A percentile compares a stretch with the other conserved stretches of the same genome.
phyloP scores from a whole-genome alignment of 176 grass and related monocot species.

The Juncus inflexus region DNA sequence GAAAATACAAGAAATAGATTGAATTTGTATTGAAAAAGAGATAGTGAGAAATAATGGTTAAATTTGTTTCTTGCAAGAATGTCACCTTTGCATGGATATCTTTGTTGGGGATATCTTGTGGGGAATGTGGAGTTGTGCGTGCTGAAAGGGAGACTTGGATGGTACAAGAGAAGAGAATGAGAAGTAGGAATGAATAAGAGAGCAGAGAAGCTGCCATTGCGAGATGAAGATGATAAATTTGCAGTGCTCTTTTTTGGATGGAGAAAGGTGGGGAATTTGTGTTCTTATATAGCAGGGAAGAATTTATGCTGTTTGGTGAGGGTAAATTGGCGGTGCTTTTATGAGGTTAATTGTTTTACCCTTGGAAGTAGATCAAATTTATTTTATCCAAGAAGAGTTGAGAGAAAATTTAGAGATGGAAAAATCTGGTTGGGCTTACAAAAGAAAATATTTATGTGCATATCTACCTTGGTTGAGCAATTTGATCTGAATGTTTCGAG shows the following conservation, averaged over 20 bases:
- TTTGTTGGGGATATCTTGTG: not conserved
- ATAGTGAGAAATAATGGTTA: too few relatives aligned
- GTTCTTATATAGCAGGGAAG: slow-evolving; percentile 17
- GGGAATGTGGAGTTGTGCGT: slow-evolving; percentile 25
- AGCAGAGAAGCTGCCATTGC: slow-evolving; percentile 7
- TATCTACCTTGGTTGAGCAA: too few relatives aligned
- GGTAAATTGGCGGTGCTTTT: slow-evolving; percentile 18
- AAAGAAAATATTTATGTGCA: too few relatives aligned
- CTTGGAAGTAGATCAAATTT: too few relatives aligned
- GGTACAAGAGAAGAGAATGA: slow-evolving; percentile 31
- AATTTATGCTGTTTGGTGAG: slow-evolving; percentile 1
- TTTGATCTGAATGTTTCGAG: too few relatives aligned
- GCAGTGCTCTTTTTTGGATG: not conserved
- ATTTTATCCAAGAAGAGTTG: too few relatives aligned
- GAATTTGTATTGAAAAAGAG: too few relatives aligned
- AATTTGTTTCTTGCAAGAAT: too few relatives aligned
- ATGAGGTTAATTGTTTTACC: not conserved
- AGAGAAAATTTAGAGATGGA: too few relatives aligned
- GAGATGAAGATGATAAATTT: not conserved
- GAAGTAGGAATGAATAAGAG: slow-evolving; percentile 30
- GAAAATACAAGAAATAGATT: too few relatives aligned
- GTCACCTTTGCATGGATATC: not conserved
- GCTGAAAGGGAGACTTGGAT: slow-evolving; percentile 33
- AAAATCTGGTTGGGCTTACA: too few relatives aligned
- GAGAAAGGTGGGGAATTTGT: slow-evolving; percentile 4